Conservation (phyloP, 768 basidiomycete genomes). For the Gloeophyllum trabeum region DNA sequence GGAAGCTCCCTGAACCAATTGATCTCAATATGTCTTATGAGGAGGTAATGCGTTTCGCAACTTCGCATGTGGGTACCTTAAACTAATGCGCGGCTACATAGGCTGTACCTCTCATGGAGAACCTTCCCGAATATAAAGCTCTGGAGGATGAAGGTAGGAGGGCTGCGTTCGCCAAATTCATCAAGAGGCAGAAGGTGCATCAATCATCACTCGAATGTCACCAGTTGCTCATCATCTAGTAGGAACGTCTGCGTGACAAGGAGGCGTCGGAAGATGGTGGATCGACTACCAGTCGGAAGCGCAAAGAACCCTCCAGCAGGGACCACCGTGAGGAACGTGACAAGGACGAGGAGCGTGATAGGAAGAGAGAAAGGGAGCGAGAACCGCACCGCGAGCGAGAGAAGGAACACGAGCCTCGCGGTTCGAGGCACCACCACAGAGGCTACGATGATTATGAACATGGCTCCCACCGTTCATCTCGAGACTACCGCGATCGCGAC, state of each 20-base stretch:
- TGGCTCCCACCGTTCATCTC: slow-evolving; percentile 27
- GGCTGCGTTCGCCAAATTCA: slow-evolving; percentile 77
- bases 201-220: slow-evolving; percentile 2
- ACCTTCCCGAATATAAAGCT: slow-evolving; percentile 79
- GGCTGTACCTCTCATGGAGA: slow-evolving; percentile 66
- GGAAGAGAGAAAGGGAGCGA: slow-evolving; percentile 23
- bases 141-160: slow-evolving; percentile 78
- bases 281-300: slow-evolving; percentile 68
- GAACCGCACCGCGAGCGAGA: slow-evolving; percentile 24
- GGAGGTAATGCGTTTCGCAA: slow-evolving; percentile 28
- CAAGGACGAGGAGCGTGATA: slow-evolving; percentile 16
- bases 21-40: slow-evolving; percentile 73
- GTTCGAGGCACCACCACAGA: slow-evolving; percentile 30
- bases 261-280: slow-evolving; percentile 71
- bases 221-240: slow-evolving; percentile 2
- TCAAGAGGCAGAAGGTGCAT: slow-evolving; percentile 80
- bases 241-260: slow-evolving; percentile 70
- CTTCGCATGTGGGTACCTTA: slow-evolving; percentile 1
- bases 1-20: slow-evolving; percentile 75
- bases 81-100: slow-evolving; percentile 18
- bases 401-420: slow-evolving; percentile 22
- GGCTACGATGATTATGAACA: slow-evolving; percentile 35
- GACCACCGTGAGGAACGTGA: slow-evolving; percentile 21
- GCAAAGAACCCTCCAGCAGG: slow-evolving; percentile 58
- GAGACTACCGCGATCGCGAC: slow-evolving; percentile 19